Conservation (phyloP, 2,329 filamentous ascomycete species). For the Teratosphaeria viscida region DNA sequence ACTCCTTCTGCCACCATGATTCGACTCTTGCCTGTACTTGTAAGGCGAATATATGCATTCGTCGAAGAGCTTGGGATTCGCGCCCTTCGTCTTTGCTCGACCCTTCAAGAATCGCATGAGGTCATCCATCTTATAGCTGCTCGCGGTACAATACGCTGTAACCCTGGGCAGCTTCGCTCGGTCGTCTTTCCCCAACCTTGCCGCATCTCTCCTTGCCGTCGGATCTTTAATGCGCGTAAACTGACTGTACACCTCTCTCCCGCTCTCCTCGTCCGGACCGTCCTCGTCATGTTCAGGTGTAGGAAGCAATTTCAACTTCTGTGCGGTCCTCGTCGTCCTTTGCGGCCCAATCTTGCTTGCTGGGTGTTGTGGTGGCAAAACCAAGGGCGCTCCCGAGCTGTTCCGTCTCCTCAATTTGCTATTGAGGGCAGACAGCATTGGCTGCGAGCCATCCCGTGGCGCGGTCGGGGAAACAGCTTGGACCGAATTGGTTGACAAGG, state of each 20-base stretch:
- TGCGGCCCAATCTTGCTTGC: slow-evolving; percentile 71
- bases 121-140: slow-evolving; percentile 80
- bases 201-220: slow-evolving; percentile 82
- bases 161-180: slow-evolving; percentile 77
- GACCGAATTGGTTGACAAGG: slow-evolving; percentile 9
- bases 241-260: slow-evolving; percentile 91
- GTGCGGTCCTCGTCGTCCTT: slow-evolving; percentile 84
- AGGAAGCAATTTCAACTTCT: slow-evolving; percentile 94
- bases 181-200: slow-evolving; percentile 85
- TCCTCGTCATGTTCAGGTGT: slow-evolving; percentile 77
- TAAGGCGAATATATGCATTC: slow-evolving; percentile 97
- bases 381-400: slow-evolving; percentile 58
- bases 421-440: slow-evolving; percentile 70
- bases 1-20: slow-evolving; percentile 10
- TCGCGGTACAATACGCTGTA: slow-evolving; percentile 92
- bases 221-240: slow-evolving; percentile 97
- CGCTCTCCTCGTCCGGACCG: slow-evolving; percentile 73
- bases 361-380: slow-evolving; percentile 28
- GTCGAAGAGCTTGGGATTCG: slow-evolving; percentile 85
- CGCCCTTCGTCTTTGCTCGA: slow-evolving; percentile 62
- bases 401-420: slow-evolving; percentile 79
- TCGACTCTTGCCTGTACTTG: slow-evolving; percentile 50
- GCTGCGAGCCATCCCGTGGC: slow-evolving; percentile 34
- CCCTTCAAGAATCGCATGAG: slow-evolving; percentile 88
- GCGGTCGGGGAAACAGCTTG: slow-evolving; percentile 24